Base-by-base conservation (phyloP, 768 basidiomycete species). In the Chalciporus chontae region DNA sequence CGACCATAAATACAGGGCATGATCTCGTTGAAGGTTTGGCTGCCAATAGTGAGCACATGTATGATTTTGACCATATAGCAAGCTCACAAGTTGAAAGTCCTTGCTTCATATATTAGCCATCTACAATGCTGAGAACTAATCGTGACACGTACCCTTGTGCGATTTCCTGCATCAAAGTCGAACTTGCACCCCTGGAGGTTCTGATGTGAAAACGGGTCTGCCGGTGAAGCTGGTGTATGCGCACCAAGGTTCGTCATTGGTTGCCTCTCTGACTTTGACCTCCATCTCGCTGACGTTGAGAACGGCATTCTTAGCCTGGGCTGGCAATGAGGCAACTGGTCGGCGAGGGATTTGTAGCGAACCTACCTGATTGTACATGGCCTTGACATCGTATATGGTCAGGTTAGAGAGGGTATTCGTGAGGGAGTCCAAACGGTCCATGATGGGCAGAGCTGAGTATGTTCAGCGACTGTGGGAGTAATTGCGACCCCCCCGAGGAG, bases 21-120 rank as follows among this genome's bases (percentile, higher is more conserved):
- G 65, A 98, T 93, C 74, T 99, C 95, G 70, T 98, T 99, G 72
- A 99, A 99, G 55, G 94, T 83, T 77, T 94, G 92, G 72, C 94
- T 96, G 65, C 3, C 36, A 15, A 41, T 17, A 46, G 47, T 56
- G 29, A 61, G 56, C 32, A 41, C 29, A 32, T 43, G 9, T 50
- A 37, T 43, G 26, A 3, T 11, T 14, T 13, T 32, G 18, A n/a
- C n/a, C 17, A 21, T 2, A 9, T 23, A 15, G 3, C 31, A 13
- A 13, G 71, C 89, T 69, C 67, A 96, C 94, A 94, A 97, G 64
- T 93, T 95, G 69, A 95, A 94, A n/a, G 95, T 97, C 57, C 94
- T 96, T 50, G 6, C 55, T n/a, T 19, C 38, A 52, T 10, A 34
- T 10, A 55, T 65, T 52, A 64, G 58, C 36, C 43, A 45, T 38